phyloP scores from a whole-genome alignment of 805 yeast species.

The Maudiozyma turicensis region DNA sequence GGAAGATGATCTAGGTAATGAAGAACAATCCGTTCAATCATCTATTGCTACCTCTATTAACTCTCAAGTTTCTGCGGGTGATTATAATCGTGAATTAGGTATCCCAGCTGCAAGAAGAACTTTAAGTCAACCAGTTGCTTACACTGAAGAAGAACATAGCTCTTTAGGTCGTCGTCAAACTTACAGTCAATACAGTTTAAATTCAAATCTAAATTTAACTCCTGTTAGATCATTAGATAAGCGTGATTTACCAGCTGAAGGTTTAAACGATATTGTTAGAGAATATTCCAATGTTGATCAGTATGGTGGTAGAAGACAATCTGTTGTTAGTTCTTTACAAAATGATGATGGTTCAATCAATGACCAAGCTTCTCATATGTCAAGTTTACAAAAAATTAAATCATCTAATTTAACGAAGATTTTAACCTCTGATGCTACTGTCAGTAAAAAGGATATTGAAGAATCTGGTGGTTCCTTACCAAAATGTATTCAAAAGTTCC shows the following conservation, averaged over 20 bases:
- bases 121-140: slow-evolving; percentile 19
- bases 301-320: slow-evolving; percentile 21
- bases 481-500: slow-evolving; percentile 19
- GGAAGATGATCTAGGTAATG: background rate
- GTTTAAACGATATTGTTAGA: slow-evolving; percentile 37
- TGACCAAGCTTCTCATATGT: background rate
- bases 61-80: background rate
- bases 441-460: slow-evolving; percentile 23
- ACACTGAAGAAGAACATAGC: slow-evolving; percentile 5
- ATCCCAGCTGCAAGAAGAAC: slow-evolving; percentile 7
- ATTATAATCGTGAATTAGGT: slow-evolving; percentile 1
- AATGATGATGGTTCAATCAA: background rate
- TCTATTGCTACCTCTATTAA: slow-evolving; percentile 6
- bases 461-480: slow-evolving; percentile 26
- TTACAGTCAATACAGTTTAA: background rate
- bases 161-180: background rate
- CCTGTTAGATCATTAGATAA: slow-evolving; percentile 19
- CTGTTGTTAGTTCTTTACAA: slow-evolving; percentile 1
- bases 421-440: slow-evolving; percentile 28
- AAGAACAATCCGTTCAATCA: slow-evolving; percentile 4
- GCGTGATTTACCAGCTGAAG: slow-evolving; percentile 34
- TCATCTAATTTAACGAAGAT: slow-evolving; percentile 25
- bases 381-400: slow-evolving; percentile 11
- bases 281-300: slow-evolving; percentile 35
- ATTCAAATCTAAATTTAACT: slow-evolving; percentile 1